Evolutionary conservation across 208 protist species (phyloP).

Genomic region (Zelonia costaricensis): DNA sequence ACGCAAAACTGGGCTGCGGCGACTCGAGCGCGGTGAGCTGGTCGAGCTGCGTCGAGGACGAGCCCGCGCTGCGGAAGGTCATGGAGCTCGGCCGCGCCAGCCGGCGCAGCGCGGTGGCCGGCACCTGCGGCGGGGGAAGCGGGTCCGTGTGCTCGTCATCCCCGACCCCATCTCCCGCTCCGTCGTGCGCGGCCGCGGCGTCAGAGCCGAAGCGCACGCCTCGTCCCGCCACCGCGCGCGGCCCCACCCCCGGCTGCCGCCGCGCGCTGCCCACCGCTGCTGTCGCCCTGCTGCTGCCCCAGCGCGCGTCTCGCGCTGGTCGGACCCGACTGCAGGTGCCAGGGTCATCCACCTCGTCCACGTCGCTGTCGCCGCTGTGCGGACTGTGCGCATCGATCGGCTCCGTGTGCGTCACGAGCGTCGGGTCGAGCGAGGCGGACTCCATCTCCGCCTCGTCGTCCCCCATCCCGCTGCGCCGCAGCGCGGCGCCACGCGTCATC

Average conservation of each 20-base stretch:
- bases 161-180: neutral
- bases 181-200: too few species aligned
- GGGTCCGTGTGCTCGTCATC: neutral
- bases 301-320: too few species aligned
- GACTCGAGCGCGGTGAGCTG: conserved; percentile 25
- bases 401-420: neutral
- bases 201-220: too few species aligned
- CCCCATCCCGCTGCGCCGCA: too few species aligned
- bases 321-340: too few species aligned
- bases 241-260: too few species aligned
- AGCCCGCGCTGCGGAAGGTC: conserved; percentile 12
- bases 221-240: too few species aligned
- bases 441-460: neutral
- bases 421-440: neutral
- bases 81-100: conserved; percentile 7
- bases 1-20: conserved; percentile 3
- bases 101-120: neutral
- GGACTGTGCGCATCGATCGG: neutral
- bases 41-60: conserved; percentile 11
- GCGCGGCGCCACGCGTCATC: too few species aligned
- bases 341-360: too few species aligned
- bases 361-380: neutral
- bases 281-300: too few species aligned
- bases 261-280: too few species aligned
- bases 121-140: neutral